A percentile compares a stretch with the other conserved stretches of the same genome.
These are phyloP conservation scores for Pseudopyrenochaeta lycopersici DNA, from an alignment of 2,329 filamentous ascomycete genomes.

Conservation along the genomic window DNA sequence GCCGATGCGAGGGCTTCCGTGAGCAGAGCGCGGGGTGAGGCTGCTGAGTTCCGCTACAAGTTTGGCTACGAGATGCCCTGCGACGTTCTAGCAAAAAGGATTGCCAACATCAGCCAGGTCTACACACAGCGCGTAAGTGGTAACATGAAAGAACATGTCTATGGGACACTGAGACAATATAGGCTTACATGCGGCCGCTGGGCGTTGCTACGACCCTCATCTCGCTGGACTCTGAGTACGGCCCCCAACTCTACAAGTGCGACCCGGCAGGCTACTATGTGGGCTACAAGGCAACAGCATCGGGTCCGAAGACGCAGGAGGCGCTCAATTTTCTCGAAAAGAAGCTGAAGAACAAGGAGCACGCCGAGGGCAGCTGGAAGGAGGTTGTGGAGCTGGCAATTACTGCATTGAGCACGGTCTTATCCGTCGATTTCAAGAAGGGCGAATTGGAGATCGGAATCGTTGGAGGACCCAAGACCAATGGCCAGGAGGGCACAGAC, in stretches of 20 bases:
- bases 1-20: conserved; percentile 95
- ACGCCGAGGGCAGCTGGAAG: conserved; percentile 91
- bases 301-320: conserved; percentile 98
- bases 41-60: conserved; percentile 98
- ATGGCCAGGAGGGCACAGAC: conserved; percentile 84
- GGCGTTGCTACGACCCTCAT: conserved; percentile 96
- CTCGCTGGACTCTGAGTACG: conserved; percentile 89
- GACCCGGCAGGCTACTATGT: conserved; percentile 98
- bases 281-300: conserved; percentile 97
- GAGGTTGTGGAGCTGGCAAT: conserved; percentile 98
- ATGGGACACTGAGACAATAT: conserved; percentile 39
- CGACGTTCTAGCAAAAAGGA: conserved; percentile 92
- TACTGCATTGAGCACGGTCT: conserved; percentile 90
- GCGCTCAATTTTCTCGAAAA: conserved; percentile 98
- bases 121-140: conserved; percentile 89
- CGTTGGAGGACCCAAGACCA: conserved; percentile 83
- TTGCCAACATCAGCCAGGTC: conserved; percentile 99
- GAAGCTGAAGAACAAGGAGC: conserved; percentile 99
- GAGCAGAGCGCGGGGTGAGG: conserved; percentile 91
- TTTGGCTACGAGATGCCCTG: conserved; percentile 99
- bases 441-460: conserved; percentile 98
- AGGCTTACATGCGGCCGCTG: conserved; percentile 98
- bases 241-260: conserved; percentile 97
- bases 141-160: not conserved
- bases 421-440: conserved; percentile 99